phyloP scores from a whole-genome alignment of 192 early-diverging fungal species.

The Backusella parvicylindrica region DNA sequence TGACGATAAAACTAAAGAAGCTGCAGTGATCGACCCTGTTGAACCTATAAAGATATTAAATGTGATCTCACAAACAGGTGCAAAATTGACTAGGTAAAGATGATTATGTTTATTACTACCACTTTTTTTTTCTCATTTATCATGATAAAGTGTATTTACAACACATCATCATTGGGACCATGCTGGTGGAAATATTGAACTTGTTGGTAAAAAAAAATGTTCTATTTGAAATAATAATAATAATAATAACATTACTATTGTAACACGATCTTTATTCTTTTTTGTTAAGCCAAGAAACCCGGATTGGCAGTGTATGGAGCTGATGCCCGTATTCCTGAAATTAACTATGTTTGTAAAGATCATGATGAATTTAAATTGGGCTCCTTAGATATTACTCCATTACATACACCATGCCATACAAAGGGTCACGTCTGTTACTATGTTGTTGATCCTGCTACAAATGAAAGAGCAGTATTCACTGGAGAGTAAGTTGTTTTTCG shows the following conservation, averaged over 20 bases:
- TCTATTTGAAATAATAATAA: no score
- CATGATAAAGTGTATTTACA: conserved; percentile 49
- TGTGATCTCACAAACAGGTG: conserved; percentile 47
- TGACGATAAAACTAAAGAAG: conserved; percentile 63
- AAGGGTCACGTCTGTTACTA: conserved; percentile 83
- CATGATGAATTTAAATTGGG: conserved; percentile 75
- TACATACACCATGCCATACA: conserved; percentile 88
- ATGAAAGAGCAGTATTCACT: conserved; percentile 80
- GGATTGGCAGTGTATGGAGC: conserved; percentile 77
- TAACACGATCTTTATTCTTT: not conserved
- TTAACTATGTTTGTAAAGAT: conserved; percentile 72
- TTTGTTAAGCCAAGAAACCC: conserved; percentile 38
- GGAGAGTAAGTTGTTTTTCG: conserved; percentile 44
- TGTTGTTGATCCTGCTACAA: conserved; percentile 55
- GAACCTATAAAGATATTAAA: conserved; percentile 69
- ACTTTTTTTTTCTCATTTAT: not conserved
- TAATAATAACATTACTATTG: no score
- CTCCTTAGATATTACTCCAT: conserved; percentile 62
- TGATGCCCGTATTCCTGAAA: conserved; percentile 79
- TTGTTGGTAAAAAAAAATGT: conserved; percentile 53
- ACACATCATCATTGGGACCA: conserved; percentile 96
- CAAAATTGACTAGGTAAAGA: conserved; percentile 44
- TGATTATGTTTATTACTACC: not conserved
- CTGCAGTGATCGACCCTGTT: conserved; percentile 85
- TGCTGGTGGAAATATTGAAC: conserved; percentile 68